These are phyloP conservation scores for Fragosphaeria purpurea DNA, from an alignment of 2,329 filamentous ascomycete species.

Conservation along the genomic window DNA sequence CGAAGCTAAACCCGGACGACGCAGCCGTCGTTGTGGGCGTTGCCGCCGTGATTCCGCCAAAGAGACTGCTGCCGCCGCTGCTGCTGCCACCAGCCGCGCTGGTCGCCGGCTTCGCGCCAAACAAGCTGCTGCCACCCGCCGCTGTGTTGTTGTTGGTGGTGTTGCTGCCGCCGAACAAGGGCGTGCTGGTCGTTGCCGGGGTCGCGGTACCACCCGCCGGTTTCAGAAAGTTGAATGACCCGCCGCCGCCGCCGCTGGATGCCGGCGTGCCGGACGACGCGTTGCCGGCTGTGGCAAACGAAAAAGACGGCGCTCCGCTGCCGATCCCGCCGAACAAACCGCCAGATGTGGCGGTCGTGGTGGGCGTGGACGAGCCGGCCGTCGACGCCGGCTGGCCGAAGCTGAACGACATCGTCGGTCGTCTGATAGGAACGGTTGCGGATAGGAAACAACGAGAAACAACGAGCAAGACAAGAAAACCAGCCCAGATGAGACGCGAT, in stretches of 20 bases:
- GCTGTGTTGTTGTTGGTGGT: neutral
- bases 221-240: neutral
- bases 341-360: constrained; percentile 24
- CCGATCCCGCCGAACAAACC: constrained; percentile 16
- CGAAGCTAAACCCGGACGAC: neutral
- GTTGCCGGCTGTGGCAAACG: constrained; percentile 26
- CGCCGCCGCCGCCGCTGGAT: constrained; percentile 1
- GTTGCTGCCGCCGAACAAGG: constrained; percentile 5
- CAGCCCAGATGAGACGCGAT: too few relatives aligned
- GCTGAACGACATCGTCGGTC: constrained; percentile 12
- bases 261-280: constrained; percentile 14
- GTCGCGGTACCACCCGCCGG: neutral
- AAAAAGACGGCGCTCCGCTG: constrained; percentile 1
- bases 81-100: neutral
- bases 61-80: constrained; percentile 20
- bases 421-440: too few relatives aligned
- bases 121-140: constrained; percentile 3
- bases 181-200: neutral
- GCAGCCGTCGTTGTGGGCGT: neutral
- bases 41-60: constrained; percentile 21
- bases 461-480: too few relatives aligned
- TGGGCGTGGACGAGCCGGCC: constrained; percentile 26
- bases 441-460: too few relatives aligned
- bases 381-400: constrained; percentile 23
- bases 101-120: constrained; percentile 1